These are phyloP conservation scores for Ceriops zippeliana DNA, from an alignment of 345 rosid genomes.

Conservation along the genomic window DNA sequence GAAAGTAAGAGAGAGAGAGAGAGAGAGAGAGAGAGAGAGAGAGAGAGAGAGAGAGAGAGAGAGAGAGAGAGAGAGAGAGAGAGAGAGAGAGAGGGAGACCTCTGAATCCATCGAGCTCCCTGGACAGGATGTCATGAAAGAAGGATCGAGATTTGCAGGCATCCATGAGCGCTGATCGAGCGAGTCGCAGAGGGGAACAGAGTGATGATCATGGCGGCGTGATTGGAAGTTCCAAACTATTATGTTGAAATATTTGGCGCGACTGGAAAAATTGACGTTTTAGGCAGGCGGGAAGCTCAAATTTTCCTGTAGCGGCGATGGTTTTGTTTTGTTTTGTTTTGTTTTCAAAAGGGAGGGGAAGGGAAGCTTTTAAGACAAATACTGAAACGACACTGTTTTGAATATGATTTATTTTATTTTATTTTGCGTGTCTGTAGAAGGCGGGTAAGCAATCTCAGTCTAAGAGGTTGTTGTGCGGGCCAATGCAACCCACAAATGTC, in stretches of 20 bases:
- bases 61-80: background rate
- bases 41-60: too few relatives aligned
- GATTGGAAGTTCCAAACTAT: background rate
- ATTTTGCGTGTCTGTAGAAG: too few relatives aligned
- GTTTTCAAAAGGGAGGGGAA: background rate
- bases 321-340: background rate
- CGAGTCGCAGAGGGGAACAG: background rate
- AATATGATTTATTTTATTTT: too few relatives aligned
- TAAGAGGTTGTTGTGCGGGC: too few relatives aligned
- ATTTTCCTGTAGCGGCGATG: background rate
- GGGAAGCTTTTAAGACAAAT: too few relatives aligned
- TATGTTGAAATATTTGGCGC: background rate
- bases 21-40: too few relatives aligned
- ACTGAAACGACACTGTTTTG: background rate
- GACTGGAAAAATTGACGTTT: background rate
- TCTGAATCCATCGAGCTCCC: slow-evolving; percentile 74
- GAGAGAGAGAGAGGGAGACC: slow-evolving; percentile 27
- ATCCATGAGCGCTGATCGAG: slow-evolving; percentile 29
- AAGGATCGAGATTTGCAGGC: slow-evolving; percentile 39
- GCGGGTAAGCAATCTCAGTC: too few relatives aligned
- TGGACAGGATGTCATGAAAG: slow-evolving; percentile 54
- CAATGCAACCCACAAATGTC: too few relatives aligned
- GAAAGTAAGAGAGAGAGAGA: too few relatives aligned
- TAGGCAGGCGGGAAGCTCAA: slow-evolving; percentile 17
- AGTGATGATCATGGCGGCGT: background rate